phyloP scores from a whole-genome alignment of 305 asterid species.

The Euphrasia arctica region DNA sequence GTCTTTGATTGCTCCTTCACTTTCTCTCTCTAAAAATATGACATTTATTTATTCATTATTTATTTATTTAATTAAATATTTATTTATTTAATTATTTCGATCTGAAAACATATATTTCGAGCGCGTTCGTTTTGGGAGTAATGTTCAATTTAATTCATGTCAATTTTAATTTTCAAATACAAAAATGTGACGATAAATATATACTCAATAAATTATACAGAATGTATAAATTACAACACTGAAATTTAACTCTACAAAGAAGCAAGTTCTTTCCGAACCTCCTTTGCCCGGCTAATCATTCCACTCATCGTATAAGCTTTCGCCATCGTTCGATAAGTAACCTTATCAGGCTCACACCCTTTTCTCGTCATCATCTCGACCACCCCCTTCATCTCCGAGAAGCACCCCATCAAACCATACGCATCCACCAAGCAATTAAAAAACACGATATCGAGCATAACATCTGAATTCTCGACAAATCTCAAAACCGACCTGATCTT shows the following conservation, averaged over 20 bases:
- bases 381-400: constrained; percentile 72
- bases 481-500: constrained; percentile 56
- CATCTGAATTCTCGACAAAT: constrained; percentile 62
- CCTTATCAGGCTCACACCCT: constrained; percentile 71
- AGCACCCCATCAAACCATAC: constrained; percentile 85
- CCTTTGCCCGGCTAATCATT: constrained; percentile 63
- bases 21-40: constrained; percentile 37
- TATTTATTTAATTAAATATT: not conserved
- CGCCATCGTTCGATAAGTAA: constrained; percentile 78
- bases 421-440: constrained; percentile 85
- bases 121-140: not conserved
- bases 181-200: no score
- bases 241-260: constrained; percentile 27
- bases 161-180: no score
- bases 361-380: constrained; percentile 65
- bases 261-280: constrained; percentile 51
- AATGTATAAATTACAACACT: not conserved
- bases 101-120: not conserved
- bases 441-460: constrained; percentile 65
- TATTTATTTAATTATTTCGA: not conserved
- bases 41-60: constrained; percentile 15
- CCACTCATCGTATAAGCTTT: constrained; percentile 61
- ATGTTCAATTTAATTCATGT: not conserved
- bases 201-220: no score
- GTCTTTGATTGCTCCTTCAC: constrained; percentile 36